Base-by-base conservation (phyloP, 2,329 filamentous ascomycete species). In the Epichloe coenophiala region DNA sequence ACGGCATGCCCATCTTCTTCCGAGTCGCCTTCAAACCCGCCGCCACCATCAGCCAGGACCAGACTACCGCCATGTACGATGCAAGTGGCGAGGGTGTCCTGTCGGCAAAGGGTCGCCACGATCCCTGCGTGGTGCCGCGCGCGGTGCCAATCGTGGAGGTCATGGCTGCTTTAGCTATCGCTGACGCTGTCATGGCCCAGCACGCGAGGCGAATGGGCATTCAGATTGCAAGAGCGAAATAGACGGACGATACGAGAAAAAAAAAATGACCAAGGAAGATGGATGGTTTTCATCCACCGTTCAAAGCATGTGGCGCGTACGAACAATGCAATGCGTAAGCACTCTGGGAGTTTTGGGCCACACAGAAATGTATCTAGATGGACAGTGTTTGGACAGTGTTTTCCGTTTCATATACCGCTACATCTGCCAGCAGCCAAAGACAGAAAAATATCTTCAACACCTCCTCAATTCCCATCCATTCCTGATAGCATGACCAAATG, bases 1-100 rank as follows among this genome's bases (percentile, higher is more conserved):
- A 97, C 68, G 93, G 91, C 52, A 87, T 88, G 38, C 84, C 83
- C 53, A 88, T 97, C 71, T 97, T 93, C 76, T 97, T 97, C 79
- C 82, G 86, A 47, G 84, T 95, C 5, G 90, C 81, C 15, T 97
- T 97, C 80, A 97, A 97, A 76, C 87, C 91, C 9, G 83, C 91
- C 3, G 90, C 91, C 33, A 97, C 93, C 3, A 97, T 97, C 63
- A 84, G 87, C 44, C 85, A 91, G 69, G 85, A 86, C 42, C 91
- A 97, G 72, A 77, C 76, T 13, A 97, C 93, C 0, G 82, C 83
- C 8, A 84, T 79, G 9, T 97, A 94, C 68, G 83, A 84, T 53
- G 84, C 84, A 44, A 71, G 75, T 9, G 62, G 63, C 12, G 80
- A 86, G 56, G 93, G 93, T 47, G 71, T 86, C 3, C 74, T 97